Evolutionary conservation across 2,329 filamentous ascomycete genomes (phyloP).

Genomic region (Camillea tinctor): DNA sequence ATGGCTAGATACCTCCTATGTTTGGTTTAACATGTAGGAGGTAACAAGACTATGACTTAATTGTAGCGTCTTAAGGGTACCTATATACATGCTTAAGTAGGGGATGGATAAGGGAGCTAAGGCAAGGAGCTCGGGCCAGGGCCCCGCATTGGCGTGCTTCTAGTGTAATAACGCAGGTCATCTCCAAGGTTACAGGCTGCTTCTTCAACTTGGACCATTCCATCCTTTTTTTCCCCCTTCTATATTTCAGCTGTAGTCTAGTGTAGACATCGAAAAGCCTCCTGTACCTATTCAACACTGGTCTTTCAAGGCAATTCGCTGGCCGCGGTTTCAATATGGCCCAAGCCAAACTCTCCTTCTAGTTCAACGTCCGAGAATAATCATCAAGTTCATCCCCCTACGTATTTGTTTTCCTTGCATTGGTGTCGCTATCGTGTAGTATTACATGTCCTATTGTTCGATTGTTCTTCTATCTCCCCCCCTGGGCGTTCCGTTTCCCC

Average conservation of each 20-base stretch:
- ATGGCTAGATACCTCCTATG: no score
- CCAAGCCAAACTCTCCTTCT: background rate
- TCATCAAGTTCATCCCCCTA: background rate
- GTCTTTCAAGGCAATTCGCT: background rate
- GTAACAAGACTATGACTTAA: no score
- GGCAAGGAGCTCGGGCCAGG: background rate
- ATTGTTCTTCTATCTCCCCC: constrained; percentile 1
- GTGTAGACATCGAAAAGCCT: no score
- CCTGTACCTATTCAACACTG: background rate
- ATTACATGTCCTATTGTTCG: constrained; percentile 11
- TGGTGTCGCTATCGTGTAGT: constrained; percentile 3
- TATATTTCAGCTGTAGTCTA: background rate
- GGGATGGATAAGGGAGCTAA: no score
- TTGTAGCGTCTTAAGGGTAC: no score
- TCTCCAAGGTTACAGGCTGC: background rate
- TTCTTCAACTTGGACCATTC: background rate
- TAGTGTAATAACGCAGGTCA: background rate
- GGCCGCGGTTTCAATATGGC: background rate
- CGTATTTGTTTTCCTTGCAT: background rate
- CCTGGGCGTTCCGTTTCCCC: constrained; percentile 22
- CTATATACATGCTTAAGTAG: no score
- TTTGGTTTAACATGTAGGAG: no score
- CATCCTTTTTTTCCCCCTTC: background rate
- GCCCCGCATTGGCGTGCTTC: background rate
- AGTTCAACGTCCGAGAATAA: background rate